phyloP scores from a whole-genome alignment of 1,284 basidiomycete species.

The Cystobasidium pallidum region DNA sequence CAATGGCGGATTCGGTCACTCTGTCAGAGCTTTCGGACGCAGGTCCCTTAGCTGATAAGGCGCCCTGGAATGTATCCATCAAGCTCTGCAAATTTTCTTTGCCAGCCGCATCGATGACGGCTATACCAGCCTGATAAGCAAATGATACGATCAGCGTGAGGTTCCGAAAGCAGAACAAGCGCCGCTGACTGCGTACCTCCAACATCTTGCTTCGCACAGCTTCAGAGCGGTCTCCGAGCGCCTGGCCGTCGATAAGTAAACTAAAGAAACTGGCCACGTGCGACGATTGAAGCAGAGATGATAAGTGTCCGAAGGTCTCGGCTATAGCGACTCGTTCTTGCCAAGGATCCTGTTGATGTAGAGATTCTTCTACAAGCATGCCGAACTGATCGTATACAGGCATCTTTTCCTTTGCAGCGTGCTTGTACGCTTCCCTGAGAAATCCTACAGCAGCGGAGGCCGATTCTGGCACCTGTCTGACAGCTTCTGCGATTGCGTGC shows the following conservation, averaged over 20 bases:
- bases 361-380: constrained; percentile 86
- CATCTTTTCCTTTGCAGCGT: constrained; percentile 83
- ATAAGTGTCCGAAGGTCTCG: constrained; percentile 69
- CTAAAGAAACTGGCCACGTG: constrained; percentile 80
- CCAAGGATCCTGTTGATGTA: constrained; percentile 95
- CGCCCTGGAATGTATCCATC: constrained; percentile 81
- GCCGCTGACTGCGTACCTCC: constrained; percentile 53
- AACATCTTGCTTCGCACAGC: constrained; percentile 88
- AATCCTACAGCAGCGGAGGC: constrained; percentile 59
- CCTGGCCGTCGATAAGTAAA: constrained; percentile 82
- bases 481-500: constrained; percentile 74
- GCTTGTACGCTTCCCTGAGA: constrained; percentile 76
- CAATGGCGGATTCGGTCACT: constrained; percentile 92
- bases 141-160: not conserved
- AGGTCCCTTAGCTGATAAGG: constrained; percentile 68
- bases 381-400: constrained; percentile 72
- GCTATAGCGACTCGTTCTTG: constrained; percentile 78
- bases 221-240: constrained; percentile 81
- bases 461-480: constrained; percentile 69
- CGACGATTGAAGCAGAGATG: constrained; percentile 68
- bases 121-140: constrained; percentile 67
- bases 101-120: constrained; percentile 83
- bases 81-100: constrained; percentile 71
- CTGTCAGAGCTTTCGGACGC: constrained; percentile 77
- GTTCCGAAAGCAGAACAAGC: not conserved